Evolutionary conservation across 2,329 filamentous ascomycete genomes (phyloP), one percentile per base, ranked within the genome.

Genomic region (Aspergillus thermomutatus): DNA sequence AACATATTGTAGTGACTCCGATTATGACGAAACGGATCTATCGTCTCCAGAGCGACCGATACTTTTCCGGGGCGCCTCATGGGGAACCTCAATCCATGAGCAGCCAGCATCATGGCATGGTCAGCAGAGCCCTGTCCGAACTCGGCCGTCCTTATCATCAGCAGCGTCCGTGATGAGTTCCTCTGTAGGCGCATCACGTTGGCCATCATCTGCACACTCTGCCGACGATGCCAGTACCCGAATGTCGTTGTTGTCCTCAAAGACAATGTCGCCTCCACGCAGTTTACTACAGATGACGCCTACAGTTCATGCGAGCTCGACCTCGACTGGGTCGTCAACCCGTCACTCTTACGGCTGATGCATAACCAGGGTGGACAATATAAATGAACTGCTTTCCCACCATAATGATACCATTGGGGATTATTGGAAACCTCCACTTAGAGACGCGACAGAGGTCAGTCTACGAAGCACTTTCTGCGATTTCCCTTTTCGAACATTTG

Each of bases 271-370:
- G 14, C 51, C 60, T 14, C 37, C 59, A 2, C 55, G 37, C 10
- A 37, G 53, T 17, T 37, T 54, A n/a, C 58, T 63, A 9, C 60
- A 50, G 27, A 64, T 64, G 63, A 64, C 59, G 19, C 57, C 60
- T 37, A 53, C 56, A 26, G 31, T 28, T 43, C 41, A 43, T 14
- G 41, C 17, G 10, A 37, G 28, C 23, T 28, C 52, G 41, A 19
- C 49, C 23, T 28, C 52, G 41, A 19, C 49, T 26, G 45, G 28
- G 14, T 14, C 47, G 5, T 43, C 47, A 11, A 34, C 43, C 34
- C 43, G 43, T 23, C 21, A 46, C 23, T 46, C 43, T 46, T 46
- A 46, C 43, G 17, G 23, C 43, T 46, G 43, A 46, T 7, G 6
- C 21, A 11, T n/a, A 23, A 43, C 17, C 21, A 21, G n/a, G 19